Evolutionary conservation across 2,329 filamentous ascomycete species (phyloP).

Genomic region (Pseudogymnoascus sp.): DNA sequence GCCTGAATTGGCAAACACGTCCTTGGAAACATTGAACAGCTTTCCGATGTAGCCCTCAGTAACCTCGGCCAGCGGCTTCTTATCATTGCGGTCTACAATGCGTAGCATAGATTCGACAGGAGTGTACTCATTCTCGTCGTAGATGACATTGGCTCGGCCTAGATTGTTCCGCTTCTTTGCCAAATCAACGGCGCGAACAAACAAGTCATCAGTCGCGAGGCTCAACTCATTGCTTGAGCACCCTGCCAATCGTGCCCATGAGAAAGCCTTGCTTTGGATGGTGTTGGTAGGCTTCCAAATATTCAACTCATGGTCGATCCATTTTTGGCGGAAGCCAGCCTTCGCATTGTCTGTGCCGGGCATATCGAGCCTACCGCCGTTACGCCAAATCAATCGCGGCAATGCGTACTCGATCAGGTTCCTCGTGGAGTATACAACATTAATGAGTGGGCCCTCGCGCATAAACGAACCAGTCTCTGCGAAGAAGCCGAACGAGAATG

Average conservation of each 20-base stretch:
- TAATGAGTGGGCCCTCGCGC: constrained; percentile 73
- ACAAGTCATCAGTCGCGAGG: constrained; percentile 59
- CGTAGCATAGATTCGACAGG: constrained; percentile 76
- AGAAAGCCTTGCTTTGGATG: constrained; percentile 62
- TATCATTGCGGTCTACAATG: constrained; percentile 64
- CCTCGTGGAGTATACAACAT: constrained; percentile 80
- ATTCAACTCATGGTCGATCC: constrained; percentile 76
- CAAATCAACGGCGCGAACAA: constrained; percentile 64
- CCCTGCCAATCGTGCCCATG: constrained; percentile 84
- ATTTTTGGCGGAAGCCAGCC: constrained; percentile 75
- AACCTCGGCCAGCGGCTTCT: constrained; percentile 59
- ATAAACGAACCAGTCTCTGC: constrained; percentile 94
- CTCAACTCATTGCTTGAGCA: constrained; percentile 67
- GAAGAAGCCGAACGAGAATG: constrained; percentile 76
- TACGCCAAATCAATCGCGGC: constrained; percentile 74
- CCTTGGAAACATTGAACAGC: constrained; percentile 71
- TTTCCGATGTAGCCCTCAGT: constrained; percentile 64
- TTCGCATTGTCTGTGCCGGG: constrained; percentile 64
- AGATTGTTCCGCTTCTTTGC: constrained; percentile 41
- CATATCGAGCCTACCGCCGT: constrained; percentile 68
- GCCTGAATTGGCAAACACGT: constrained; percentile 60
- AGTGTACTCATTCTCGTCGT: constrained; percentile 58
- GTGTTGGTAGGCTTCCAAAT: constrained; percentile 82
- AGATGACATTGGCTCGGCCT: constrained; percentile 59
- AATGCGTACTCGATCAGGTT: constrained; percentile 79